These are phyloP conservation scores for Cetradonia linearis DNA, from an alignment of 495 filamentous ascomycete genomes.

Conservation along the genomic window DNA sequence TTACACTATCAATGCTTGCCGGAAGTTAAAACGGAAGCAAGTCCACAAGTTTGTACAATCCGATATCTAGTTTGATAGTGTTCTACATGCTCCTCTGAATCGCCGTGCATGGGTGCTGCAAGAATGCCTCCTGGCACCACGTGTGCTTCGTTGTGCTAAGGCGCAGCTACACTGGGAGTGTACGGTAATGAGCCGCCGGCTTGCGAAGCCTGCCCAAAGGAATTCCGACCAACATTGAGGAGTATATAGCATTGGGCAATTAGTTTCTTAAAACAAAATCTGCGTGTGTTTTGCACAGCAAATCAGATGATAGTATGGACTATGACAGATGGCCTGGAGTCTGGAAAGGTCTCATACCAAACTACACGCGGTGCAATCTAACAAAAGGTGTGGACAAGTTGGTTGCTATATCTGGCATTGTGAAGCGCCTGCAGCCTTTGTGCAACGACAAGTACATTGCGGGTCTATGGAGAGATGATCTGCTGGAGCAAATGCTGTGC, in stretches of 20 bases:
- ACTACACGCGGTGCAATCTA: neutral
- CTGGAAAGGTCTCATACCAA: neutral
- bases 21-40: neutral
- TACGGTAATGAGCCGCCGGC: neutral
- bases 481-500: conserved; percentile 13
- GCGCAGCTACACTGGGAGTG: neutral
- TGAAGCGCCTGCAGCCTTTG: conserved; percentile 1
- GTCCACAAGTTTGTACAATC: neutral
- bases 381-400: conserved; percentile 16
- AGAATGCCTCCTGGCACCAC: neutral
- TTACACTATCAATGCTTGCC: neutral
- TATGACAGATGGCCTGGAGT: too few relatives aligned
- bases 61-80: neutral
- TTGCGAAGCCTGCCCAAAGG: neutral
- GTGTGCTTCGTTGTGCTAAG: neutral
- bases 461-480: conserved; percentile 12
- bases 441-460: conserved; percentile 10
- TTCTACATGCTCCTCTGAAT: neutral
- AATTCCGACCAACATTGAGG: neutral
- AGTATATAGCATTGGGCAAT: neutral
- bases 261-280: neutral
- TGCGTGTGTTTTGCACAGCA: neutral
- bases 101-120: neutral
- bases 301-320: neutral
- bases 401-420: conserved; percentile 13